These are phyloP conservation scores for Biancaea sappan DNA, from an alignment of 306 rosid genomes.

Conservation along the genomic window DNA sequence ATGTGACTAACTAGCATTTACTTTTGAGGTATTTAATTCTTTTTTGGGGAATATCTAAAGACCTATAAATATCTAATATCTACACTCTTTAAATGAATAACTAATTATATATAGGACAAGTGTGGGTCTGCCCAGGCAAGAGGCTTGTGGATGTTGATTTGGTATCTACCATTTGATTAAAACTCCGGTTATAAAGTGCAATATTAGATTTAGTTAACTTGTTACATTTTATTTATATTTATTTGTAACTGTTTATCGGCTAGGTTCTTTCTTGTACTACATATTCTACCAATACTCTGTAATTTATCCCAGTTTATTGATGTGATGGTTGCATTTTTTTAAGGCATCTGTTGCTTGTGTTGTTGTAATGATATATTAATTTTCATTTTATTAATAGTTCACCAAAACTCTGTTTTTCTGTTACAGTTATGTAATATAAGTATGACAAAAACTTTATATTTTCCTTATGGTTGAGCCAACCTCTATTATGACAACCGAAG, in stretches of 20 bases:
- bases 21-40: neutral
- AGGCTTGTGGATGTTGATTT: constrained; percentile 2
- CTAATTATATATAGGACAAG: neutral
- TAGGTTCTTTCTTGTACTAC: neutral
- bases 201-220: neutral
- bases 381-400: neutral
- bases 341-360: neutral
- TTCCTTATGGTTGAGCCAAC: constrained; percentile 13
- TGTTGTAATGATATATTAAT: neutral
- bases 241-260: neutral
- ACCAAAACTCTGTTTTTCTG: neutral
- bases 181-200: neutral
- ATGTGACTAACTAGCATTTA: neutral
- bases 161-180: constrained; percentile 13
- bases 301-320: neutral
- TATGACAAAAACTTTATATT: neutral
- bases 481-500: neutral
- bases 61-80: neutral
- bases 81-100: neutral
- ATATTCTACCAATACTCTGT: neutral
- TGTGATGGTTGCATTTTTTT: neutral
- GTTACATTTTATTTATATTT: neutral
- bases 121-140: neutral
- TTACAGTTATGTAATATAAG: too few relatives aligned
- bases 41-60: neutral